Evolutionary conservation across 106 monocot species (phyloP), one percentile per base, ranked within the genome.

Genomic region (Dendrobium huoshanense): DNA sequence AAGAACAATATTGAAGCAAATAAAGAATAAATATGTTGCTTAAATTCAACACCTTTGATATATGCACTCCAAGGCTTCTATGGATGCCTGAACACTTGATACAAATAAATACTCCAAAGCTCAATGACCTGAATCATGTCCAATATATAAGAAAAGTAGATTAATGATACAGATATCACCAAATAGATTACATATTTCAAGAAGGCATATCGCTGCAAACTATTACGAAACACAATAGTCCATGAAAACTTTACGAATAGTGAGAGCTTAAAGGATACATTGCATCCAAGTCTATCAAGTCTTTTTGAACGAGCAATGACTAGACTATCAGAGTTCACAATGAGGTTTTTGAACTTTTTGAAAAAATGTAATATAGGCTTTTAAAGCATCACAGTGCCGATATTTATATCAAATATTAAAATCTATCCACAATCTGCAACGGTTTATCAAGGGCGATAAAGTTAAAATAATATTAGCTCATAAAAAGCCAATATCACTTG

Each of bases 41-140:
- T 72, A 18, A 3, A 61, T 68, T 70, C 9, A 10, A 76, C 73
- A 89, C 92, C 92, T 92, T 92, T 77, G 95, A 87, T 80, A 95
- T 92, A 81, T 95, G 95, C 41, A 90, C 95, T 67, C 95, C 95
- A 78, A 95, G 95, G 73, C 95, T 92, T 89, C 95, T 95, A 81
- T 95, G 95, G 84, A 90, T 88, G 76, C 95, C 95, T 76, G 92
- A 95, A 84, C 95, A 95, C 87, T 90, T 92, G 83, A 95, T 95
- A 80, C 95, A 95, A 64, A 95, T 90, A 81, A 92, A 89, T 73
- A 88, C 88, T 75, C 92, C 90, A 82, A 87, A 78, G 84, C 80
- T 92, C 44, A 92, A 25, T 80, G 95, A 95, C 84, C 95, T 92
- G 85, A 79, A 82, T 82, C 17, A 72, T 72, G 29, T 33, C 2